Evolutionary conservation across 179 eudicot species (phyloP).

Genomic region (Vitellaria paradoxa): DNA sequence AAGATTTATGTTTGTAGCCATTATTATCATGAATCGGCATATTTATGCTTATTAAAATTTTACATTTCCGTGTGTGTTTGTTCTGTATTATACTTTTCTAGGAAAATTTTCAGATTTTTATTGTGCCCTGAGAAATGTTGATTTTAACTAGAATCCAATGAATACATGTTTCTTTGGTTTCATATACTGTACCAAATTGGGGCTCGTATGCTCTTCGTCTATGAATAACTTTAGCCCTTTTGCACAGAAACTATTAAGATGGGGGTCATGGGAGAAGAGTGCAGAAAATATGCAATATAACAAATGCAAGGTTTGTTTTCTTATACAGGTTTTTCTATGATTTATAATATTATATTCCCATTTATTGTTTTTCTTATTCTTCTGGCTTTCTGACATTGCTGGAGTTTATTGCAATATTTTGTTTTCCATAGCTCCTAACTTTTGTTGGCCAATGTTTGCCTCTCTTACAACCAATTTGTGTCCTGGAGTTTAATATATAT

Average conservation of each 20-base stretch:
- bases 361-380: neutral
- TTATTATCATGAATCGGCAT: neutral
- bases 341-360: neutral
- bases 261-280: conserved; percentile 20
- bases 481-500: neutral
- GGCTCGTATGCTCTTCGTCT: neutral
- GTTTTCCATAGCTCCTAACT: neutral
- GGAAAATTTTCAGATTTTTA: neutral
- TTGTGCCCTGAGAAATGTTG: neutral
- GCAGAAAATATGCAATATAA: conserved; percentile 24
- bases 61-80: neutral
- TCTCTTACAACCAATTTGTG: neutral
- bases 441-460: neutral
- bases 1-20: neutral
- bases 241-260: conserved; percentile 44
- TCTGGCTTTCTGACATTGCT: neutral
- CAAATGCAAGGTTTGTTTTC: conserved; percentile 48
- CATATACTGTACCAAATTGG: neutral
- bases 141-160: neutral
- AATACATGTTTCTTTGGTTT: neutral
- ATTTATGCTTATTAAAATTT: neutral
- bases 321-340: neutral
- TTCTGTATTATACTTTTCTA: neutral
- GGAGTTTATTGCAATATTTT: neutral
- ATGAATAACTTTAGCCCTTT: neutral